These are phyloP conservation scores for Pestalotiopsis sp. DNA, from an alignment of 2,329 filamentous ascomycete species.

Conservation along the genomic window DNA sequence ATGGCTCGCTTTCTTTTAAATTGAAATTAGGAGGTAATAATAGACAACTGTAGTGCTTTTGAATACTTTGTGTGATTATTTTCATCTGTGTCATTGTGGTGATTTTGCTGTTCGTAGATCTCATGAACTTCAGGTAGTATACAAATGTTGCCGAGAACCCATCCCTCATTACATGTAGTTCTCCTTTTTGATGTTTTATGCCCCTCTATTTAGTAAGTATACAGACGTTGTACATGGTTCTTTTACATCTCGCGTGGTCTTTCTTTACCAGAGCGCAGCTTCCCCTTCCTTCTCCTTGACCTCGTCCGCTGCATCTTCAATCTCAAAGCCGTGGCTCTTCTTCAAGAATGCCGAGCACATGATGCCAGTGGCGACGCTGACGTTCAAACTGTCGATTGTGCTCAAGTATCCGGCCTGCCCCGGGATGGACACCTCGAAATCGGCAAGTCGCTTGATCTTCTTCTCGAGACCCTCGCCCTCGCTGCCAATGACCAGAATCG, in stretches of 20 bases:
- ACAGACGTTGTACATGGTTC: conserved; percentile 1
- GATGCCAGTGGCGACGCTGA: conserved; percentile 83
- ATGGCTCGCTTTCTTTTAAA: no score
- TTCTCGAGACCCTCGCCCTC: conserved; percentile 76
- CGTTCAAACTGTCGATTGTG: conserved; percentile 88
- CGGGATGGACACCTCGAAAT: conserved; percentile 69
- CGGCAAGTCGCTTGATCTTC: conserved; percentile 65
- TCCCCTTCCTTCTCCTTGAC: conserved; percentile 18
- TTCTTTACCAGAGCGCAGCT: conserved; percentile 7
- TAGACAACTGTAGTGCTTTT: neutral
- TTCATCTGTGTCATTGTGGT: neutral
- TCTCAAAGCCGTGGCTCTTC: conserved; percentile 30
- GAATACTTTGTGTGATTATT: neutral
- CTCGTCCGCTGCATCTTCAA: conserved; percentile 22
- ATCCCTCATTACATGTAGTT: neutral
- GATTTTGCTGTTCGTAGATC: neutral
- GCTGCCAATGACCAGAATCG: conserved; percentile 80
- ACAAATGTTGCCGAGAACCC: neutral
- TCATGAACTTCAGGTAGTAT: neutral
- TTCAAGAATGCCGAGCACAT: conserved; percentile 72
- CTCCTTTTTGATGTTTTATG: neutral
- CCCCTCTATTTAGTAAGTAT: neutral
- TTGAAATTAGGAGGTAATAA: neutral
- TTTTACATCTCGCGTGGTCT: neutral
- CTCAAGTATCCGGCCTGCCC: conserved; percentile 50